A percentile compares a stretch with the other conserved stretches of the same genome.
These are phyloP conservation scores for Taphrina populina DNA, from an alignment of 1,139 yeast genomes.

Conservation along the genomic window DNA sequence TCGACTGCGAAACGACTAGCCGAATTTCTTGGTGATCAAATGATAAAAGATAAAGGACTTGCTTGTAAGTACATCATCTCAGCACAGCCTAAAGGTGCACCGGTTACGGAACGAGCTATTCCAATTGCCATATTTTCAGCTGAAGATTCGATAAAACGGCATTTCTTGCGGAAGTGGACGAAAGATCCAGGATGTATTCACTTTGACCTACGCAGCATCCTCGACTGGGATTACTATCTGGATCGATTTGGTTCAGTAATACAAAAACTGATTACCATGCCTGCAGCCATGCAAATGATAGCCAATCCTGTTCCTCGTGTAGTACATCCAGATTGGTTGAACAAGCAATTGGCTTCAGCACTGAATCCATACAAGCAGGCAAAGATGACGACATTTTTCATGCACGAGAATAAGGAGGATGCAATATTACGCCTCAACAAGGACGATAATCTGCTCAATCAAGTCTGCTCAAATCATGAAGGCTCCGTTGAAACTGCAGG, in stretches of 20 bases:
- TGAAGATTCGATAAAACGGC: constrained; percentile 59
- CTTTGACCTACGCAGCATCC: constrained; percentile 81
- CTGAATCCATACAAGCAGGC: constrained; percentile 74
- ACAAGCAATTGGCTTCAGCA: constrained; percentile 58
- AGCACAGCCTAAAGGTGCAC: constrained; percentile 76
- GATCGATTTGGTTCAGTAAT: constrained; percentile 90
- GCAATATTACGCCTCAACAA: not conserved
- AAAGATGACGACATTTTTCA: constrained; percentile 55
- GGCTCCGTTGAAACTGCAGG: constrained; percentile 47
- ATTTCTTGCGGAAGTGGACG: constrained; percentile 81
- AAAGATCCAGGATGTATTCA: constrained; percentile 73
- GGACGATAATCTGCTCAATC: constrained; percentile 29
- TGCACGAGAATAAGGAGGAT: not conserved
- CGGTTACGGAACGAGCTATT: constrained; percentile 93
- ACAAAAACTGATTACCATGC: constrained; percentile 92
- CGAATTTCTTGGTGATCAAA: constrained; percentile 93
- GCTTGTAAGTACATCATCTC: constrained; percentile 94
- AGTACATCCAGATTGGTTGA: constrained; percentile 92
- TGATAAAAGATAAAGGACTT: constrained; percentile 94
- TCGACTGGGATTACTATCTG: constrained; percentile 91
- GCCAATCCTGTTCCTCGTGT: constrained; percentile 95
- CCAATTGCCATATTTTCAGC: constrained; percentile 96
- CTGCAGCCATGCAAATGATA: constrained; percentile 90
- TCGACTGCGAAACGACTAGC: constrained; percentile 92
- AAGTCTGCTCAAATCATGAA: constrained; percentile 41